These are phyloP conservation scores for Nicotiana attenuata DNA, from an alignment of 257 asterid genomes.

Conservation along the genomic window DNA sequence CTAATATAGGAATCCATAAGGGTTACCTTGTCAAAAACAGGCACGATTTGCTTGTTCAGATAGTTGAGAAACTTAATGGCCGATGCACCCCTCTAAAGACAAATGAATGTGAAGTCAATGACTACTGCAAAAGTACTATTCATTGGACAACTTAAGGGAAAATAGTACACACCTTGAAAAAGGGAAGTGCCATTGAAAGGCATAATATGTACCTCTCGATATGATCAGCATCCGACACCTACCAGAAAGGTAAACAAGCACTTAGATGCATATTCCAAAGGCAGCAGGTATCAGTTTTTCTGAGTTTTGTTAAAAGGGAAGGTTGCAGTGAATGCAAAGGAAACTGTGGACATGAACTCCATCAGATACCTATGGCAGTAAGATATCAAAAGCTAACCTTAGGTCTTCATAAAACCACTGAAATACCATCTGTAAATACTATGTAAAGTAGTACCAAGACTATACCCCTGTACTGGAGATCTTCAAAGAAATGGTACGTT, in stretches of 20 bases:
- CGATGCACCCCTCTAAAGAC: conserved; percentile 80
- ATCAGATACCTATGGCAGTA: not conserved
- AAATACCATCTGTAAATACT: not conserved
- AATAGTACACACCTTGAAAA: conserved; percentile 51
- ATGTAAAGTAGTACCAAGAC: not conserved
- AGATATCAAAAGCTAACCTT: not conserved
- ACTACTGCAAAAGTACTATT: conserved; percentile 12
- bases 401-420: not conserved
- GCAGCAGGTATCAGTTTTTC: not conserved
- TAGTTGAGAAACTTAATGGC: conserved; percentile 79
- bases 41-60: conserved; percentile 73
- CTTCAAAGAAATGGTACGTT: not conserved
- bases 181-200: conserved; percentile 70
- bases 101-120: conserved; percentile 13
- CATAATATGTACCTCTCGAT: conserved; percentile 69
- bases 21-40: conserved; percentile 87
- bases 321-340: not conserved
- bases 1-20: not conserved
- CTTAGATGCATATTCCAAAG: not conserved
- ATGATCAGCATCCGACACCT: conserved; percentile 91
- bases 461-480: not conserved
- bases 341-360: not conserved
- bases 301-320: not conserved
- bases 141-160: not conserved
- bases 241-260: conserved; percentile 18